Conservation (phyloP, 345 rosid species). For the thale cress (Arabidopsis thaliana) region TAIR10.1 NC_003071.7:11235501-11236000, state of each 20-base stretch:
- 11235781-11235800: conserved; percentile 54
- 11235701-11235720: too few relatives aligned
- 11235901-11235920: conserved; percentile 91
- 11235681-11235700: too few relatives aligned
- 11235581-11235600: conserved; percentile 61
- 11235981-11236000: conserved; percentile 77
- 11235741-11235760: too few relatives aligned
- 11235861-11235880: conserved; percentile 72
- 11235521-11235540: conserved; percentile 72
- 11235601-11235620: background rate
- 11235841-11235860: conserved; percentile 80
- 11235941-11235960: conserved; percentile 76
- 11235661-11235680: too few relatives aligned
- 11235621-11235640: too few relatives aligned
- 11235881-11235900: conserved; percentile 75
- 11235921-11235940: conserved; percentile 68
- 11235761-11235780: too few relatives aligned
- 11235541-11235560: conserved; percentile 60
- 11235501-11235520: conserved; percentile 85
- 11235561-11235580: conserved; percentile 68
- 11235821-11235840: conserved; percentile 66
- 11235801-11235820: conserved; percentile 35
- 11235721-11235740: too few relatives aligned
- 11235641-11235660: too few relatives aligned
- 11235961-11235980: conserved; percentile 73